Evolutionary conservation across 352 stramenopile genomes (phyloP).

Genomic region (Sclerospora graminicola): DNA sequence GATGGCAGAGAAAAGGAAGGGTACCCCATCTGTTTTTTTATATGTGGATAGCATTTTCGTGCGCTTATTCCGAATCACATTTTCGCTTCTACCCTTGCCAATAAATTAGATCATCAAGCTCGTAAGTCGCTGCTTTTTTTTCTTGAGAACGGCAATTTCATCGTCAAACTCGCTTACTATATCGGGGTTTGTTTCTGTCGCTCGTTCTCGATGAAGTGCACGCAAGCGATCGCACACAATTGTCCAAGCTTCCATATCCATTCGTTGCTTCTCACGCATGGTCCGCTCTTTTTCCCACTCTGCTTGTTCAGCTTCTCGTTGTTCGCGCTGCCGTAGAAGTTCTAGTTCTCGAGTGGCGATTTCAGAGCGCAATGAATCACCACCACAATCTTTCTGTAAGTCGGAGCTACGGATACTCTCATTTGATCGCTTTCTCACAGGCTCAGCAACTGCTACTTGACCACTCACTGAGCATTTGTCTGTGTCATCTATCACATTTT

Average conservation of each 20-base stretch:
- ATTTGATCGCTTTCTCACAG: conserved; percentile 8
- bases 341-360: conserved; percentile 23
- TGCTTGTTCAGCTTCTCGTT: conserved; percentile 20
- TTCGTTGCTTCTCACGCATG: conserved; percentile 19
- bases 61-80: background rate
- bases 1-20: conserved; percentile 6
- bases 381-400: background rate
- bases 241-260: conserved; percentile 26
- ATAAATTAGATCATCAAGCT: conserved; percentile 9
- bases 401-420: background rate
- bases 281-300: conserved; percentile 24
- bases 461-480: conserved; percentile 1
- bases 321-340: conserved; percentile 17
- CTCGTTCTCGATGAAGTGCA: conserved; percentile 20
- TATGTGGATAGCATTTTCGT: background rate
- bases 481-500: conserved; percentile 5
- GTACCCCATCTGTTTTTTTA: too few species aligned
- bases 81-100: background rate
- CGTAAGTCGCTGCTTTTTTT: conserved; percentile 25
- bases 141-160: conserved; percentile 26
- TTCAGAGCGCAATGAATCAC: conserved; percentile 11
- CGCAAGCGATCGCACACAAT: conserved; percentile 26
- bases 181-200: conserved; percentile 12
- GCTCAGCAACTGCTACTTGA: conserved; percentile 2
- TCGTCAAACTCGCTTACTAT: conserved; percentile 22